These are phyloP conservation scores for Coniochaeta sp. DNA, from an alignment of 2,329 filamentous ascomycete species.

Conservation along the genomic window DNA sequence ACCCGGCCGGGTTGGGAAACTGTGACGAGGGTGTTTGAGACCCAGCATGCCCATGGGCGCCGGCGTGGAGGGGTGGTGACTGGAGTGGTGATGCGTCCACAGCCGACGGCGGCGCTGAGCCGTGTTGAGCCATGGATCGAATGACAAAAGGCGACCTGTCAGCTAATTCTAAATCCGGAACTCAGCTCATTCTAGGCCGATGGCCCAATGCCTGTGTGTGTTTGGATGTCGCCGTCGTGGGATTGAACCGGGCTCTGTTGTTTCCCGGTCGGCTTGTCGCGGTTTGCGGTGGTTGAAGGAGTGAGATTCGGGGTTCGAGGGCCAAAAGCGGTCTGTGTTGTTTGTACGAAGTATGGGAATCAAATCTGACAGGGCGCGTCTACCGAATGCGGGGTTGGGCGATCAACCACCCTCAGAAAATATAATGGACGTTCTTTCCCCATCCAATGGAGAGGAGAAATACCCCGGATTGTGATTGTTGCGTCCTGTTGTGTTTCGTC, in stretches of 20 bases:
- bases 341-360: background rate
- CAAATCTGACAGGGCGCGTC: background rate
- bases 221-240: conserved; percentile 4
- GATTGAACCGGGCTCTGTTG: conserved; percentile 5
- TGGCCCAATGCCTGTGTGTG: background rate
- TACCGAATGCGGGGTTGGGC: conserved; percentile 6
- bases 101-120: background rate
- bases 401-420: background rate
- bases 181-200: background rate
- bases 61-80: conserved; percentile 3
- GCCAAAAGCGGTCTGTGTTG: conserved; percentile 1
- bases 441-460: background rate
- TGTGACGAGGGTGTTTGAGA: background rate
- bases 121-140: conserved; percentile 4
- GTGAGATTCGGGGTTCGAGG: conserved; percentile 9
- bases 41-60: no score
- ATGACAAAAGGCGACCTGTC: background rate
- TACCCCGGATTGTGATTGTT: background rate
- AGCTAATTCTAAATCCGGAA: background rate
- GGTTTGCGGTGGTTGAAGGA: conserved; percentile 24
- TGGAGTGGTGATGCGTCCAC: background rate
- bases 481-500: no score
- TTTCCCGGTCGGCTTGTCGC: conserved; percentile 15
- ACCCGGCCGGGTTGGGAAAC: conserved; percentile 4
- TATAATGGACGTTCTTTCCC: background rate